phyloP scores from a whole-genome alignment of 805 yeast genomes.

The Metschnikowia lochheadii region DNA sequence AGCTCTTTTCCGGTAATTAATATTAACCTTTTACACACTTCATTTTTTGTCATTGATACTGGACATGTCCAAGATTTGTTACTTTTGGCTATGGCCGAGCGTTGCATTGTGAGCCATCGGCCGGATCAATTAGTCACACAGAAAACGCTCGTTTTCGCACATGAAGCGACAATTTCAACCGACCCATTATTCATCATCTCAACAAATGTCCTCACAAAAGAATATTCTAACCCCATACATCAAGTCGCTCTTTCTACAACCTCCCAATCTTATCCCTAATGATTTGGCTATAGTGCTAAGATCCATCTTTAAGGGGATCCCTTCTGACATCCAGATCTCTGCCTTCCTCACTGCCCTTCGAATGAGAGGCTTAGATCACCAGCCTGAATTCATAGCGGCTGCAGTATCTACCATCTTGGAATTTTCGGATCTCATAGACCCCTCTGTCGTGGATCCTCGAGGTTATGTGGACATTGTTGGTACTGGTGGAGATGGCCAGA shows the following conservation, averaged over 20 bases:
- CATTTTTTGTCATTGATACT: too few relatives aligned
- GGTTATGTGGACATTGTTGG: constrained; percentile 90
- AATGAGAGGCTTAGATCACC: constrained; percentile 69
- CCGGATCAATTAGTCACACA: constrained; percentile 2
- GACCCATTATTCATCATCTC: not conserved
- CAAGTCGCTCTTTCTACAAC: constrained; percentile 56
- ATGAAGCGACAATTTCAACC: constrained; percentile 1
- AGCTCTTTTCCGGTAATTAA: too few relatives aligned
- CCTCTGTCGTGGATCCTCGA: constrained; percentile 37
- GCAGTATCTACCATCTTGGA: constrained; percentile 75
- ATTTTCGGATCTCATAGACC: constrained; percentile 54
- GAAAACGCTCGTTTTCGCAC: constrained; percentile 3
- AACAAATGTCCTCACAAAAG: constrained; percentile 7
- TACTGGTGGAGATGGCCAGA: constrained; percentile 98
- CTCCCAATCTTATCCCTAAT: constrained; percentile 57
- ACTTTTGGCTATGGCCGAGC: not conserved
- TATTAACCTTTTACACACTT: too few relatives aligned
- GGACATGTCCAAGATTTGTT: too few relatives aligned
- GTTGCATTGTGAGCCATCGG: not conserved
- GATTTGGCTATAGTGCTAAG: constrained; percentile 65
- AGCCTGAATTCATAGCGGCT: constrained; percentile 76
- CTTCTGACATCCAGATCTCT: constrained; percentile 66
- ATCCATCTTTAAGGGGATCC: constrained; percentile 55
- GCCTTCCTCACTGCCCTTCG: constrained; percentile 79
- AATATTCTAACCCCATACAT: constrained; percentile 53